Evolutionary conservation across 495 filamentous ascomycete genomes (phyloP).

Genomic region (Acidomyces sp.): DNA sequence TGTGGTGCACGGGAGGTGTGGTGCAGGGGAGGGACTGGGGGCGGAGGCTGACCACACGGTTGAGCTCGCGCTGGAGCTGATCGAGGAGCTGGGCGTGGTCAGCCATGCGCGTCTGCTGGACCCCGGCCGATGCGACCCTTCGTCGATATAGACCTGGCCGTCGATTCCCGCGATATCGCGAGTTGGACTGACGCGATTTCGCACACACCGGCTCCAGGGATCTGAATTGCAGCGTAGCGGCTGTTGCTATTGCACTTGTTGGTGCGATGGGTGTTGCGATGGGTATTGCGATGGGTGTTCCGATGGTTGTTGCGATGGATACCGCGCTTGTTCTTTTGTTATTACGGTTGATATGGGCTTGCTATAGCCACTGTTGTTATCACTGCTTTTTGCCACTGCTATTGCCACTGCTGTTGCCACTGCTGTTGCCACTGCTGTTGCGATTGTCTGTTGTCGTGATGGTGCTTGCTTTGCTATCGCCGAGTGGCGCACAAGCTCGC

Average conservation of each 20-base stretch:
- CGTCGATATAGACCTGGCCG: background rate
- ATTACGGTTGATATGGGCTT: background rate
- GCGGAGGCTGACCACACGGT: constrained; percentile 3
- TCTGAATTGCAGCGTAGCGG: background rate
- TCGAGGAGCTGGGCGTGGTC: constrained; percentile 1
- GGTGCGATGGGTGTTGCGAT: too few relatives aligned
- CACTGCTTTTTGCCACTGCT: background rate
- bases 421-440: background rate
- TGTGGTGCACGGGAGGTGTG: background rate
- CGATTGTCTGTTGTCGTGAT: background rate
- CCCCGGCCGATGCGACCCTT: constrained; percentile 8
- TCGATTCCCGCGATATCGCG: background rate
- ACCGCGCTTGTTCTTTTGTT: background rate
- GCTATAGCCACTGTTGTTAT: background rate
- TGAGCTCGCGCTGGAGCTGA: constrained; percentile 11
- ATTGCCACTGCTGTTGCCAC: background rate
- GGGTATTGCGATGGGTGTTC: background rate
- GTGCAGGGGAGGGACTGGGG: background rate
- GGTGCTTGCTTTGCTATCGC: too few relatives aligned
- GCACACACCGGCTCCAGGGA: background rate
- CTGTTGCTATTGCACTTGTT: too few relatives aligned
- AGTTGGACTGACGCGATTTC: background rate
- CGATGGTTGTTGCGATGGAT: background rate
- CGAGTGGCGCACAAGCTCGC: too few relatives aligned
- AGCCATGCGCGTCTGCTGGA: too few relatives aligned